Base-by-base conservation (phyloP, 352 stramenopile species). In the Phytophthora macrochlamydospora region DNA sequence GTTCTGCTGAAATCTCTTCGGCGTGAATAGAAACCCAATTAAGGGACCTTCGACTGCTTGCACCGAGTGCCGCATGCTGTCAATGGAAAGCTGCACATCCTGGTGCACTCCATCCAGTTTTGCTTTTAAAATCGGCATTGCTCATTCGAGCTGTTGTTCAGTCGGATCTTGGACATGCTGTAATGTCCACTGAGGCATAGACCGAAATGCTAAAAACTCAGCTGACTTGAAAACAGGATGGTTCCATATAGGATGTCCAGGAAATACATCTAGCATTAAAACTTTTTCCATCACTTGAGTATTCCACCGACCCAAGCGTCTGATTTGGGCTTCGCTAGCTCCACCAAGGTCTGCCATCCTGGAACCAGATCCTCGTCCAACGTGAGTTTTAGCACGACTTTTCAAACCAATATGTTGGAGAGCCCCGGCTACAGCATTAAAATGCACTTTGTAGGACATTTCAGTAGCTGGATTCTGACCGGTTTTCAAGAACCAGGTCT, bases 401-500 rank as follows among this genome's bases (percentile, higher is more conserved):
- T 13, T 46, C 40, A 46, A 13, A 6, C 40, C 40, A 13, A 46
- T 46, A 46, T 46, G 40, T 46, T 46, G 40, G 18, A 46, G 40
- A n/a, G 40, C 40, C 18, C 40, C 40, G 18, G 40, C 40, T 7
- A 46, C 18, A 28, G 40, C 40, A 46, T 46, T 13, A 46, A 46
- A 46, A 13, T 46, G 40, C 12, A 46, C 40, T 46, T 46, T 46
- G 40, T 46, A 46, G 18, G 40, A 46, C 40, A 46, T 46, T 13
- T 24, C 40, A 46, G 14, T 24, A 46, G 18, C 12, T 24, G 40
- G 40, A n/a, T 46, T 46, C 18, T 46, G 40, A 46, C 14, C 18
- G 6, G 35, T 46, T 46, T 46, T 46, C 40, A 46, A 13, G 40
- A 46, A 46, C 14, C 40, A 46, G 18, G 5, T 46, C 40, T 6